phyloP scores from a whole-genome alignment of 208 protist genomes.

The Leishmania guyanensis region DNA sequence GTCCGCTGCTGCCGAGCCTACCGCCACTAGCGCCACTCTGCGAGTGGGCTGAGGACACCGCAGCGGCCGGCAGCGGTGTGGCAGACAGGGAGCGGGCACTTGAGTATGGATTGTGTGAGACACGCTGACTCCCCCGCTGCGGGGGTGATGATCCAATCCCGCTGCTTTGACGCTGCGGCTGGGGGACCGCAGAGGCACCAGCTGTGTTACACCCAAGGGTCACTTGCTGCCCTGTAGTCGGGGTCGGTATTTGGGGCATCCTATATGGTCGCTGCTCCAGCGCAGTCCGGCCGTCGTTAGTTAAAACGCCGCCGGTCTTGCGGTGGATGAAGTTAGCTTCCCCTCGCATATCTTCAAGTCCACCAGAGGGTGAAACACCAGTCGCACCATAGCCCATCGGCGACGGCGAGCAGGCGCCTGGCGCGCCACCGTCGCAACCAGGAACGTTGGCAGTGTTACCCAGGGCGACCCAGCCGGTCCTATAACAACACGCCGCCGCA shows the following conservation, averaged over 20 bases:
- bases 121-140: conserved; percentile 15
- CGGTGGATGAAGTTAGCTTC: neutral
- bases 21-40: neutral
- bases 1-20: neutral
- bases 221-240: neutral
- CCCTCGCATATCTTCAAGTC: conserved; percentile 5
- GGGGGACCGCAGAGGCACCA: neutral
- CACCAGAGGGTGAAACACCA: conserved; percentile 18
- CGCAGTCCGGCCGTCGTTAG: neutral
- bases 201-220: neutral
- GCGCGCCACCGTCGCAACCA: neutral
- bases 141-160: neutral
- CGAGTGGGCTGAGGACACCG: neutral
- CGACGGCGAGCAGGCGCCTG: neutral
- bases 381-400: conserved; percentile 20
- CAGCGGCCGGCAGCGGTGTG: neutral
- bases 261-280: neutral
- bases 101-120: conserved; percentile 29
- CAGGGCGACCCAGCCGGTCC: neutral
- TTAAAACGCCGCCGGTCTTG: neutral
- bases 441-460: neutral
- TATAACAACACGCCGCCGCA: neutral
- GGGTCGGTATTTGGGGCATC: neutral
- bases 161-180: neutral
- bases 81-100: neutral